These are phyloP conservation scores for Phytophthora pseudosyringae DNA, from an alignment of 352 stramenopile species.

Conservation along the genomic window DNA sequence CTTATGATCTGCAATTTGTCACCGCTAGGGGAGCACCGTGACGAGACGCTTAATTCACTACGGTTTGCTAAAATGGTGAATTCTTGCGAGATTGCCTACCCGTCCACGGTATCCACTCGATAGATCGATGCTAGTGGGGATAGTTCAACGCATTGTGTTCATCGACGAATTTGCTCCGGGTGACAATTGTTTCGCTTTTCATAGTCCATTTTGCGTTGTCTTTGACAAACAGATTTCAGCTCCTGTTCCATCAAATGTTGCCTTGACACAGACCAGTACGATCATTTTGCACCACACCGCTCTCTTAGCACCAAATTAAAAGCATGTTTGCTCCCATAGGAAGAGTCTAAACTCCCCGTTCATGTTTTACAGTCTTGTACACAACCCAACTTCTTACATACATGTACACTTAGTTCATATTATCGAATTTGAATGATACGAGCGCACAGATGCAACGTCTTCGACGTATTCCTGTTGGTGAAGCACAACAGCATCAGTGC, in stretches of 20 bases:
- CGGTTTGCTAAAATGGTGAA: conserved; percentile 91
- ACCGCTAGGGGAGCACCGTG: conserved; percentile 69
- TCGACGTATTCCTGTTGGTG: conserved; percentile 65
- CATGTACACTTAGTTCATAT: conserved; percentile 28
- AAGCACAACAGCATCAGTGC: conserved; percentile 4
- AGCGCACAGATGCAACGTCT: conserved; percentile 45
- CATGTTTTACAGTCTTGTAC: neutral
- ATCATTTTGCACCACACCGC: too few relatives aligned
- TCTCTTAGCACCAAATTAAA: too few relatives aligned
- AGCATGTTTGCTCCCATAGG: too few relatives aligned
- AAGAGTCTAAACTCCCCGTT: too few relatives aligned
- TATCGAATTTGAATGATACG: conserved; percentile 52
- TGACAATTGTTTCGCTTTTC: neutral
- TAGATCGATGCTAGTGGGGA: conserved; percentile 23
- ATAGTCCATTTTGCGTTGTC: too few relatives aligned
- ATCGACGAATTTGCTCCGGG: conserved; percentile 24
- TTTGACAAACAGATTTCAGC: too few relatives aligned
- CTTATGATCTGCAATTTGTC: conserved; percentile 93
- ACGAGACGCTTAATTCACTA: conserved; percentile 89
- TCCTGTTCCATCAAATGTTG: too few relatives aligned
- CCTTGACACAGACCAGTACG: too few relatives aligned
- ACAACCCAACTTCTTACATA: conserved; percentile 8
- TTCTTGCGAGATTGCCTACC: conserved; percentile 84
- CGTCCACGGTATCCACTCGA: conserved; percentile 59
- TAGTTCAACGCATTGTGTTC: conserved; percentile 14